Conservation (phyloP, 148 eudicot species). For the Rhododendron vialii region DNA sequence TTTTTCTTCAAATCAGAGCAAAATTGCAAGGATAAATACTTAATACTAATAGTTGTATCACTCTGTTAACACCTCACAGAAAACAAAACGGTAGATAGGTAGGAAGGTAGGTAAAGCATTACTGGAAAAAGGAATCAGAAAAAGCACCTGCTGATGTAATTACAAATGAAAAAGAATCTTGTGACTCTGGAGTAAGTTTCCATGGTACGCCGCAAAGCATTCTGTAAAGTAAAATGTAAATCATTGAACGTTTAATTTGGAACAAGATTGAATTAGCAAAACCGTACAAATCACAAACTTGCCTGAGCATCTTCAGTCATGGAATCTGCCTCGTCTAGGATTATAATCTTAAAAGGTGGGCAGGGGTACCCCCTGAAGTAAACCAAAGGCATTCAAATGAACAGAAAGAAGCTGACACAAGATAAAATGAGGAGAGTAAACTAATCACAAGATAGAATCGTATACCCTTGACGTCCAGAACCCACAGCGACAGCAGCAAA, state of each 20-base stretch:
- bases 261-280: slow-evolving; percentile 1
- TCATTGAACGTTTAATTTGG: neutral
- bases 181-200: slow-evolving; percentile 96
- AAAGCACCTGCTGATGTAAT: slow-evolving; percentile 89
- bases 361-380: slow-evolving; percentile 74
- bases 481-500: slow-evolving; percentile 97
- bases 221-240: slow-evolving; percentile 37
- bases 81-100: neutral
- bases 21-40: neutral
- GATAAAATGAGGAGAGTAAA: slow-evolving; percentile 6
- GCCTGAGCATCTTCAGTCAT: slow-evolving; percentile 99
- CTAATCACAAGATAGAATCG: slow-evolving; percentile 1
- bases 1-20: neutral
- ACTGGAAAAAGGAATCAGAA: neutral
- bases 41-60: neutral
- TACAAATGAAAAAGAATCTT: slow-evolving; percentile 94
- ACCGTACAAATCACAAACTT: slow-evolving; percentile 13
- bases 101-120: neutral
- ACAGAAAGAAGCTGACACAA: neutral
- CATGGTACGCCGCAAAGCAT: slow-evolving; percentile 96
- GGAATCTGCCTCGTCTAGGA: slow-evolving; percentile 97
- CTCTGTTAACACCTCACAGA: neutral
- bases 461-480: slow-evolving; percentile 63
- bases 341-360: slow-evolving; percentile 87
- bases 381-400: neutral